Percentiles rank a stretch among this genome's conserved stretches.
These are phyloP conservation scores for Hyaloscypha variabilis DNA, from an alignment of 495 filamentous ascomycete species.

Conservation along the genomic window DNA sequence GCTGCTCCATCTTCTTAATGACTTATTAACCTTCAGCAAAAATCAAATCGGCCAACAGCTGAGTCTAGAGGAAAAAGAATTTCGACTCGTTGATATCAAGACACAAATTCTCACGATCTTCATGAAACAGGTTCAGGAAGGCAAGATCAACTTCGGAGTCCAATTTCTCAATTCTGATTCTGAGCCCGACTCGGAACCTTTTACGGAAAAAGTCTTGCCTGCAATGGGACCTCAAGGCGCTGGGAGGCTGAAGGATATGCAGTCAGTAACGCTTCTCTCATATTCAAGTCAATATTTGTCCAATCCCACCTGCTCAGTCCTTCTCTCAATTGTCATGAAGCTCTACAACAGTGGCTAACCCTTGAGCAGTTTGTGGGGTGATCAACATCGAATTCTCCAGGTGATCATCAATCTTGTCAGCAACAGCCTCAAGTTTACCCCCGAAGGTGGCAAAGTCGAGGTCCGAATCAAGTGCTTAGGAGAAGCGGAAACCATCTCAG, in stretches of 20 bases:
- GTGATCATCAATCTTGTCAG: constrained; percentile 91
- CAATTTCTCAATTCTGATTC: constrained; percentile 60
- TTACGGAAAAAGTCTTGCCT: constrained; percentile 32
- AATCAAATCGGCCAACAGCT: constrained; percentile 86
- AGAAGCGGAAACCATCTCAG: constrained; percentile 44
- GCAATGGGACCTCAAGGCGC: constrained; percentile 60
- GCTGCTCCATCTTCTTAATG: constrained; percentile 84
- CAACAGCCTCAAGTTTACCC: constrained; percentile 93
- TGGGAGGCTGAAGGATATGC: constrained; percentile 68
- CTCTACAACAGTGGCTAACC: neutral
- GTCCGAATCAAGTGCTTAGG: constrained; percentile 74
- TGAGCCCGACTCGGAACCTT: constrained; percentile 3
- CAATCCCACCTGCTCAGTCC: neutral
- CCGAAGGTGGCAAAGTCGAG: constrained; percentile 61
- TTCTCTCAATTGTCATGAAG: neutral
- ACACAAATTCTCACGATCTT: constrained; percentile 84
- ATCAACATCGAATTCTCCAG: constrained; percentile 85
- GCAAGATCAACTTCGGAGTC: constrained; percentile 71
- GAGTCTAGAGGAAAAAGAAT: constrained; percentile 81
- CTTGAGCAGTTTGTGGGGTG: constrained; percentile 70
- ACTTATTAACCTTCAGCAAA: constrained; percentile 89
- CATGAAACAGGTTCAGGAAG: constrained; percentile 82
- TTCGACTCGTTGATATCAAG: constrained; percentile 75
- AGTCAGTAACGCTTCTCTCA: constrained; percentile 10
- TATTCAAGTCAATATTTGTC: neutral